Evolutionary conservation across 805 yeast genomes (phyloP).

Genomic region (Myxozyma sirexii): DNA sequence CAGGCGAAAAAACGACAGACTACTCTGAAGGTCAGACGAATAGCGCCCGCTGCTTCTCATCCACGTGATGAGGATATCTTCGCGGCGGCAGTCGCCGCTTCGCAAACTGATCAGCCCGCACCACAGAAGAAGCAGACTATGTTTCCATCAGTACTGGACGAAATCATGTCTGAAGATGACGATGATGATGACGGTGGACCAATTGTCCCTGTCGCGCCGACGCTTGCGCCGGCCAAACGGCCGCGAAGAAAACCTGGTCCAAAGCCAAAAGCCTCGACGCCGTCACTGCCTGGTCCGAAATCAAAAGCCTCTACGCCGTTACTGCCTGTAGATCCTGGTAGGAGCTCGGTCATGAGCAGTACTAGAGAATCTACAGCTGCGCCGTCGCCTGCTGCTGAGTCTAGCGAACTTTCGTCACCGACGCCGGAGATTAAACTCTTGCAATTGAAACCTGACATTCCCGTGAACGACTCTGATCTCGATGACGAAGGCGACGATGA

Average conservation of each 20-base stretch:
- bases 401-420: neutral
- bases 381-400: slow-evolving; percentile 4
- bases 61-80: slow-evolving; percentile 28
- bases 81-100: slow-evolving; percentile 24
- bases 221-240: neutral
- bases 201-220: slow-evolving; percentile 1
- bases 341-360: neutral
- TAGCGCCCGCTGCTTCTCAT: neutral
- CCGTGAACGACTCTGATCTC: neutral
- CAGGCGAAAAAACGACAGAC: slow-evolving; percentile 4
- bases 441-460: neutral
- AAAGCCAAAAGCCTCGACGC: neutral
- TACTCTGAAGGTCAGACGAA: neutral
- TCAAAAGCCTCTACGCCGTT: neutral
- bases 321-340: neutral
- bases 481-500: slow-evolving; percentile 17
- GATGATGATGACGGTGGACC: slow-evolving; percentile 5
- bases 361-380: neutral
- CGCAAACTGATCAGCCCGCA: neutral
- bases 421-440: neutral
- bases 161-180: slow-evolving; percentile 31
- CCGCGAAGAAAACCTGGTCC: neutral
- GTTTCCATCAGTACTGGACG: slow-evolving; percentile 28
- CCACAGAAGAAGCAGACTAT: neutral
- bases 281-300: too few species aligned